phyloP scores from a whole-genome alignment of 176 grass and related monocot genomes.

The Themeda triandra region DNA sequence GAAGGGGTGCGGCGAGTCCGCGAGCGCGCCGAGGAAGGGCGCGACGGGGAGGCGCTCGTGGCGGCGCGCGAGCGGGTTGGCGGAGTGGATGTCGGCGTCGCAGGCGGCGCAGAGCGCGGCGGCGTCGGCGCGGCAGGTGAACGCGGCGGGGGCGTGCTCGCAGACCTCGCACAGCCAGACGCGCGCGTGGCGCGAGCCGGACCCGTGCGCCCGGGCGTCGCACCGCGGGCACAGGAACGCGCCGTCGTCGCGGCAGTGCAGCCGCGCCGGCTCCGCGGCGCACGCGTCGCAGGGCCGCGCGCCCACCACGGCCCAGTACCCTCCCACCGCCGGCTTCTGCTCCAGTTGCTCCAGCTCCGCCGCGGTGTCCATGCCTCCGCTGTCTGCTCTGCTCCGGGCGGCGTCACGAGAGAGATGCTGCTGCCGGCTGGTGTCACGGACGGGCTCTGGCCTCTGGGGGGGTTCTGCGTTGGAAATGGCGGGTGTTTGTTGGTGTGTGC shows the following conservation, averaged over 20 bases:
- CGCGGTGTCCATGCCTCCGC: neutral
- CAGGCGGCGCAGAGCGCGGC: slow-evolving; percentile 80
- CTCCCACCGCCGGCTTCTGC: slow-evolving; percentile 7
- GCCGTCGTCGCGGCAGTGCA: slow-evolving; percentile 48
- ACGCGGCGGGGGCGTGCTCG: slow-evolving; percentile 51
- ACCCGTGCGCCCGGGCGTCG: slow-evolving; percentile 38
- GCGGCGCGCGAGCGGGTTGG: slow-evolving; percentile 79
- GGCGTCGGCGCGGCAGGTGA: slow-evolving; percentile 80
- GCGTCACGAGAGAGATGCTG: neutral
- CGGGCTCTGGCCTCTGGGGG: neutral
- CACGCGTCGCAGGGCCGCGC: slow-evolving; percentile 42
- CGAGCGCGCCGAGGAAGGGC: slow-evolving; percentile 44
- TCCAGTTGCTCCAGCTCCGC: neutral
- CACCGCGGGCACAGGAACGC: slow-evolving; percentile 42
- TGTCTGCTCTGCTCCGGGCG: neutral
- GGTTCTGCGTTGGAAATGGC: neutral
- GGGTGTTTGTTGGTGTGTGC: neutral
- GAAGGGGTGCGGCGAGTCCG: slow-evolving; percentile 25
- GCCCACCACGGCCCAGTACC: neutral
- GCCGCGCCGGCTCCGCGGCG: slow-evolving; percentile 31
- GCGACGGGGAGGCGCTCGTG: slow-evolving; percentile 72
- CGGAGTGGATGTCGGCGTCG: slow-evolving; percentile 86
- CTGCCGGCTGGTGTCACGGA: neutral
- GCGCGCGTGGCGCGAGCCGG: slow-evolving; percentile 41
- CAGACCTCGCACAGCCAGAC: slow-evolving; percentile 75